Percentiles rank a stretch among this genome's conserved stretches.
These are phyloP conservation scores for Ensete ventricosum DNA, from an alignment of 176 grass and related monocot genomes.

Conservation along the genomic window DNA sequence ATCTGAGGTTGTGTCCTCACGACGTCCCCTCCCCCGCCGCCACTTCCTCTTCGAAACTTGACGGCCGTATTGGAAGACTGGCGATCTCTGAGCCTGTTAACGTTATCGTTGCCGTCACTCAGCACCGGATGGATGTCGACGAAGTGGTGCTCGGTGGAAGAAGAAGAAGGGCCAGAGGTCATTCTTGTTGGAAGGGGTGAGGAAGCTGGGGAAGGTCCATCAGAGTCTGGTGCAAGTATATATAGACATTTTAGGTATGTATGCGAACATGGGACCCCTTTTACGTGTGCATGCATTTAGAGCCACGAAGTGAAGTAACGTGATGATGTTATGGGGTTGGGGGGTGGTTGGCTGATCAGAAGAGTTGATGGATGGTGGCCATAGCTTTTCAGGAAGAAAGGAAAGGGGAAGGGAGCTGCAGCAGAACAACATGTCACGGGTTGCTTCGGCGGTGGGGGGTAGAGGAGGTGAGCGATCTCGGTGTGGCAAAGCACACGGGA, in stretches of 20 bases:
- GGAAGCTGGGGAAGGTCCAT: background rate
- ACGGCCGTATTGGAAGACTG: conserved; percentile 29
- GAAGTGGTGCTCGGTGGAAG: conserved; percentile 18
- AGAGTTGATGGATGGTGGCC: background rate
- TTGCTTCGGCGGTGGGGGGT: background rate
- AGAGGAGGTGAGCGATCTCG: background rate
- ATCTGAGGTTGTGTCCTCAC: conserved; percentile 29
- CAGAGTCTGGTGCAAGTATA: background rate
- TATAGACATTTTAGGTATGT: too few species aligned
- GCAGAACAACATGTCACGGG: too few species aligned
- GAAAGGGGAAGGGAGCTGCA: too few species aligned
- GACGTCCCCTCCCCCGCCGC: conserved; percentile 19
- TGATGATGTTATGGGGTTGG: background rate
- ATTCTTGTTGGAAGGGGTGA: conserved; percentile 8
- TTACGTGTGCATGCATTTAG: conserved; percentile 34
- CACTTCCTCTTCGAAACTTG: conserved; percentile 21
- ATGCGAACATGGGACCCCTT: background rate
- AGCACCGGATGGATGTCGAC: conserved; percentile 31
- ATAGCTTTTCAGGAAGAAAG: background rate
- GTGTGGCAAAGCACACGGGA: background rate
- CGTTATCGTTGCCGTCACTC: conserved; percentile 19
- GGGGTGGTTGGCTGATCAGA: background rate
- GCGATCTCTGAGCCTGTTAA: conserved; percentile 14
- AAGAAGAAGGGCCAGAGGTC: conserved; percentile 32
- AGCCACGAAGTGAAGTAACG: conserved; percentile 3